phyloP scores from a whole-genome alignment of 306 rosid species.

The Cicer pinnatifidum region DNA sequence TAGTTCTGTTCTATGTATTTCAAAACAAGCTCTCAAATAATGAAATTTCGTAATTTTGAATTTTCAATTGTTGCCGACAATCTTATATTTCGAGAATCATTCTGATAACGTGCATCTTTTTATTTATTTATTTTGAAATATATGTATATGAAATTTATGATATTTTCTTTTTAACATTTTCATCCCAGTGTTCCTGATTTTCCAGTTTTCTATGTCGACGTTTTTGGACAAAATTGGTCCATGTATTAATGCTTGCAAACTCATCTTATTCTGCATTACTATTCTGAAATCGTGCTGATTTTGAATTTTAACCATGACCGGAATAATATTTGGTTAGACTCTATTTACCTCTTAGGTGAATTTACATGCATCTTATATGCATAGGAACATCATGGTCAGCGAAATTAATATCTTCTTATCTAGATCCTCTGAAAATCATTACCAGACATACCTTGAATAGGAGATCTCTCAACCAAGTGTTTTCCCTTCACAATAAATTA shows the following conservation, averaged over 20 bases:
- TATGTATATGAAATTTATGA: neutral
- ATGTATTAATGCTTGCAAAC: neutral
- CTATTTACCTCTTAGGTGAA: neutral
- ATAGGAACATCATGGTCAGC: neutral
- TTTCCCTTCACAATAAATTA: neutral
- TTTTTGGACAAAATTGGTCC: neutral
- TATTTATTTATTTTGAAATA: neutral
- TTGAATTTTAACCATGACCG: too few species aligned
- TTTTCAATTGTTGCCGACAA: neutral
- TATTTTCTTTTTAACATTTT: neutral
- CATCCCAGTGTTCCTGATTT: neutral
- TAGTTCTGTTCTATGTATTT: neutral
- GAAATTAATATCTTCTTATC: neutral
- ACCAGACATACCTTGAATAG: neutral
- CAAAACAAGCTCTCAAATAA: neutral
- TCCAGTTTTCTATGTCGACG: slow-evolving; percentile 5
- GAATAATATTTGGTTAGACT: too few species aligned
- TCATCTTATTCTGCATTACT: neutral
- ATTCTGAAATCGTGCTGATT: neutral
- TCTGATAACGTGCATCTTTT: neutral
- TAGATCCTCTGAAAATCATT: neutral
- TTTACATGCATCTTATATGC: neutral
- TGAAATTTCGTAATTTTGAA: neutral
- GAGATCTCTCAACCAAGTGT: neutral
- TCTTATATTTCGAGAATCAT: neutral